These are phyloP conservation scores for Trichoderma koningiopsis DNA, from an alignment of 2,329 filamentous ascomycete species.

Conservation along the genomic window DNA sequence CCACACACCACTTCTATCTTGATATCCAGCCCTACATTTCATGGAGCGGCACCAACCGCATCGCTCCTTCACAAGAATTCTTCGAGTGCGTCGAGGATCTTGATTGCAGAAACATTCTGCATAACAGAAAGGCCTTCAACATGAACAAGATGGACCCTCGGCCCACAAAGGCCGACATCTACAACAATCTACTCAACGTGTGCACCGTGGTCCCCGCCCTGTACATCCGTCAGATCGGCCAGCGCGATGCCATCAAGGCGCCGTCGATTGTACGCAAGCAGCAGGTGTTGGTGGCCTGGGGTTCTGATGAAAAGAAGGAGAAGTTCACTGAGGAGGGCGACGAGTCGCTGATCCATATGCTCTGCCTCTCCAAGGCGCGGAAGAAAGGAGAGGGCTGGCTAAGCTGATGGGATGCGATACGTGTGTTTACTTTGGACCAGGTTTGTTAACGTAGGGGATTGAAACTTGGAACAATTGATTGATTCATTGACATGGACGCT, in stretches of 20 bases:
- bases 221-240: conserved; percentile 42
- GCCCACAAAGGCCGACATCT: conserved; percentile 38
- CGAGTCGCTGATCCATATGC: conserved; percentile 36
- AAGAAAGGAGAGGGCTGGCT: conserved; percentile 21
- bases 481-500: background rate
- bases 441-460: background rate
- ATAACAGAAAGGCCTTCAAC: conserved; percentile 42
- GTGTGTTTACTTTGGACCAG: background rate
- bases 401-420: background rate
- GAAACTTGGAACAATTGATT: background rate
- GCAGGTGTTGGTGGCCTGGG: conserved; percentile 45
- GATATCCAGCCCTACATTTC: conserved; percentile 38
- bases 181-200: conserved; percentile 38
- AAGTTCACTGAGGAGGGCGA: conserved; percentile 35
- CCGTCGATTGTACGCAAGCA: conserved; percentile 42
- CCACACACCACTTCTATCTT: conserved; percentile 44
- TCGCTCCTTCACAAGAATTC: conserved; percentile 38
- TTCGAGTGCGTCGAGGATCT: conserved; percentile 37
- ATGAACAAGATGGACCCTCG: conserved; percentile 38
- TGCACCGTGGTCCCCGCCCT: conserved; percentile 42
- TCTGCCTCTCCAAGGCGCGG: conserved; percentile 31
- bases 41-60: conserved; percentile 31
- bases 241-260: conserved; percentile 39
- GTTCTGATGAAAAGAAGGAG: conserved; percentile 37
- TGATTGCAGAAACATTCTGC: conserved; percentile 42